A percentile compares a stretch with the other conserved stretches of the same genome.
Evolutionary conservation across 2,329 filamentous ascomycete species (phyloP).

Genomic region (Pyrenochaeta sp.): DNA sequence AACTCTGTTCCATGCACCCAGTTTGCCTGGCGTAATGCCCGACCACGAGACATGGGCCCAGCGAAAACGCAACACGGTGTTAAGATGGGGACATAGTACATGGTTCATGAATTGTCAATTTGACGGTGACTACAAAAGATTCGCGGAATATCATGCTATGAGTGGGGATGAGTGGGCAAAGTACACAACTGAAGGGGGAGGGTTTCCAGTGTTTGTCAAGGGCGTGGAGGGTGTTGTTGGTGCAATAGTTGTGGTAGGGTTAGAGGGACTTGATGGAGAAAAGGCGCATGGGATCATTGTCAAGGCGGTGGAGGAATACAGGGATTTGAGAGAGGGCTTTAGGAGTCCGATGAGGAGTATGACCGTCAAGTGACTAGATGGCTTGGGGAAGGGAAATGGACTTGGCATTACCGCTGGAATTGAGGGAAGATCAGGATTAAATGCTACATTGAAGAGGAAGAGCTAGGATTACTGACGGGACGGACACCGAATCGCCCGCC

Average conservation of each 20-base stretch:
- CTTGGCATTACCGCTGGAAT: slow-evolving; percentile 14
- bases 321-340: slow-evolving; percentile 45
- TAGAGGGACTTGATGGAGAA: slow-evolving; percentile 73
- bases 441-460: slow-evolving; percentile 26
- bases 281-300: slow-evolving; percentile 81
- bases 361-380: slow-evolving; percentile 45
- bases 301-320: slow-evolving; percentile 69
- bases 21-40: slow-evolving; percentile 71
- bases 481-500: slow-evolving; percentile 45
- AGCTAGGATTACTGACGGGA: slow-evolving; percentile 19
- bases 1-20: slow-evolving; percentile 74
- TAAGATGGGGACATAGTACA: slow-evolving; percentile 73
- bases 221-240: slow-evolving; percentile 80
- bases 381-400: slow-evolving; percentile 21
- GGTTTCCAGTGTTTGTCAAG: slow-evolving; percentile 73
- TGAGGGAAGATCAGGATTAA: slow-evolving; percentile 2
- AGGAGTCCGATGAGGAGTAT: slow-evolving; percentile 44
- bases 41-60: slow-evolving; percentile 72
- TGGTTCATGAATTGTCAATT: slow-evolving; percentile 78
- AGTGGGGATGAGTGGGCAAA: slow-evolving; percentile 59
- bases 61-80: slow-evolving; percentile 75
- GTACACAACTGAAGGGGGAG: slow-evolving; percentile 83
- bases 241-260: slow-evolving; percentile 78
- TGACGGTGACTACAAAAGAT: slow-evolving; percentile 70
- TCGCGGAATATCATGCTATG: slow-evolving; percentile 72